Percentiles rank a stretch among this genome's conserved stretches.
Conservation (phyloP, 345 rosid genomes). For the Aquilaria malaccensis region DNA sequence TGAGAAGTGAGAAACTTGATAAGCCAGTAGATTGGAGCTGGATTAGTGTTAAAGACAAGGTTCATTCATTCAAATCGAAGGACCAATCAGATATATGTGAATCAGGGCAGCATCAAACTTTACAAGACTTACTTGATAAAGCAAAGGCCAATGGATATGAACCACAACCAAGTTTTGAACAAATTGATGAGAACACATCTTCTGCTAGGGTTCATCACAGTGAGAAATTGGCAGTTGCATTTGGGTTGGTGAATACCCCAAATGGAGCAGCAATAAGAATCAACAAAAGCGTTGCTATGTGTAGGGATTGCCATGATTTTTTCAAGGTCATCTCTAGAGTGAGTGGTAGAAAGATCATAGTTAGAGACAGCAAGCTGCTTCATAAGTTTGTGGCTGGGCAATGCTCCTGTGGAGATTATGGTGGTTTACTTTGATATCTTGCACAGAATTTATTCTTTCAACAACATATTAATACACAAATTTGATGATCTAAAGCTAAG, state of each 20-base stretch:
- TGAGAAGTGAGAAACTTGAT: slow-evolving; percentile 27
- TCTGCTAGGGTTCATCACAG: slow-evolving; percentile 30
- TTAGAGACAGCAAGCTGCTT: slow-evolving; percentile 43
- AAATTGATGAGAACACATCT: slow-evolving; percentile 12
- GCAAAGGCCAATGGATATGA: slow-evolving; percentile 28
- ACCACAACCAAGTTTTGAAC: slow-evolving; percentile 5
- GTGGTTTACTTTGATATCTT: slow-evolving; percentile 20
- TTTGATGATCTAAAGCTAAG: too few species aligned
- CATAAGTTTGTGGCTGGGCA: slow-evolving; percentile 40
- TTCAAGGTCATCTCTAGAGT: slow-evolving; percentile 27
- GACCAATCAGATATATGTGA: background rate
- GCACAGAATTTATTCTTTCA: background rate
- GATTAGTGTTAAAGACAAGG: slow-evolving; percentile 36
- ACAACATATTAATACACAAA: too few species aligned
- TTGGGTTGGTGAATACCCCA: slow-evolving; percentile 36
- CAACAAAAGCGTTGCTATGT: slow-evolving; percentile 31
- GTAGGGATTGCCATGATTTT: slow-evolving; percentile 46
- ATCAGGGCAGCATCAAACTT: slow-evolving; percentile 12
- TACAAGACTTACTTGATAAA: slow-evolving; percentile 29
- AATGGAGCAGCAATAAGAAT: slow-evolving; percentile 26
- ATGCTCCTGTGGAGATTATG: slow-evolving; percentile 42
- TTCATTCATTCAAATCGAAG: slow-evolving; percentile 29
- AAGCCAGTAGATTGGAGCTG: slow-evolving; percentile 41
- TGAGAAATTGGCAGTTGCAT: slow-evolving; percentile 42
- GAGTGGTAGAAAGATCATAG: slow-evolving; percentile 28